Conservation (phyloP, 2,329 filamentous ascomycete genomes). For the Cladosporium sp. region DNA sequence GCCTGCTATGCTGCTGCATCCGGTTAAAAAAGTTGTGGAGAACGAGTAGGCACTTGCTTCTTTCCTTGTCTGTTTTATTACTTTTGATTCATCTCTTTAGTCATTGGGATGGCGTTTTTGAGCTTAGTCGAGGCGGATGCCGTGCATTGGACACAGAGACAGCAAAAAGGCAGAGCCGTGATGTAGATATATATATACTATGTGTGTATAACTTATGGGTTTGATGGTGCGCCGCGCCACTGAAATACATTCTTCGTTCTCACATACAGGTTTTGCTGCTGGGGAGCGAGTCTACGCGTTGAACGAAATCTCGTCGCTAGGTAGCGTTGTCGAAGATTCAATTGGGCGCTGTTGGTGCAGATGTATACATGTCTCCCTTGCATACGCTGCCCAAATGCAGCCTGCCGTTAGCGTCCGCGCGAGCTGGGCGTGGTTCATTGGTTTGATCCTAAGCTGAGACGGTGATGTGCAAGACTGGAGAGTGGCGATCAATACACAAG, state of each 20-base stretch:
- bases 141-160: neutral
- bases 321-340: too few relatives aligned
- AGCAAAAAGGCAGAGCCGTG: neutral
- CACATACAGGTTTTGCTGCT: neutral
- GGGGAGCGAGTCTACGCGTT: too few relatives aligned
- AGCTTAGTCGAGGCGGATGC: neutral
- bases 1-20: constrained; percentile 48
- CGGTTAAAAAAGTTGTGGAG: constrained; percentile 50
- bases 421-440: neutral
- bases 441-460: too few relatives aligned
- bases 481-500: neutral
- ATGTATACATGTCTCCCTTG: neutral
- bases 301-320: too few relatives aligned
- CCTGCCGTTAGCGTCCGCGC: neutral
- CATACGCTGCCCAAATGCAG: neutral
- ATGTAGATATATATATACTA: neutral
- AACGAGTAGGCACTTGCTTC: constrained; percentile 28
- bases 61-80: neutral
- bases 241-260: neutral
- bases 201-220: neutral
- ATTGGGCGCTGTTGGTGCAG: too few relatives aligned
- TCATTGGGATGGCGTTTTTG: neutral
- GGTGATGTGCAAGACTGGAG: too few relatives aligned
- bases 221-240: neutral
- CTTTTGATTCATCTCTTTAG: neutral